These are phyloP conservation scores for Xylariaceae sp. DNA, from an alignment of 2,329 filamentous ascomycete species.

Conservation along the genomic window DNA sequence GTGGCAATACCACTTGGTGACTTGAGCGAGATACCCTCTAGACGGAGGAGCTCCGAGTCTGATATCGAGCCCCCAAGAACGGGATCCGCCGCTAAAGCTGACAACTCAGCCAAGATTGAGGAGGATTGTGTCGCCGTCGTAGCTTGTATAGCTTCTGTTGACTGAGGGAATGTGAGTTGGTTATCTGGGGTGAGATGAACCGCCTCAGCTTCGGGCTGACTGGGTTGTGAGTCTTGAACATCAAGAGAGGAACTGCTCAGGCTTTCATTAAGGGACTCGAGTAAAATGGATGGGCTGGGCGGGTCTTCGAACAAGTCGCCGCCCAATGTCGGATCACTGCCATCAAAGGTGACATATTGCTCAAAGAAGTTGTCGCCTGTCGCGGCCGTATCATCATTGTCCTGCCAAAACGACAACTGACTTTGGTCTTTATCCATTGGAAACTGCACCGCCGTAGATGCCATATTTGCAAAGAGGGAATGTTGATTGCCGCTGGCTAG, in stretches of 20 bases:
- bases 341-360: conserved; percentile 29
- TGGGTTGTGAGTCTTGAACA: conserved; percentile 14
- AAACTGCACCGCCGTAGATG: conserved; percentile 25
- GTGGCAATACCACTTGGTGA: conserved; percentile 21
- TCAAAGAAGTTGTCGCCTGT: conserved; percentile 29
- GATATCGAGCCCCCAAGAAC: conserved; percentile 37
- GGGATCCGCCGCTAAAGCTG: conserved; percentile 18
- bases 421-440: conserved; percentile 28
- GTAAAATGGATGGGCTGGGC: conserved; percentile 27
- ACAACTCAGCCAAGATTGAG: conserved; percentile 1
- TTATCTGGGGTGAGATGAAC: conserved; percentile 1
- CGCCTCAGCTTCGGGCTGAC: conserved; percentile 11
- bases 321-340: conserved; percentile 17
- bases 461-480: conserved; percentile 20
- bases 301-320: conserved; percentile 22
- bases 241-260: conserved; percentile 16
- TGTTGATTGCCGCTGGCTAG: background rate
- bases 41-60: conserved; percentile 42
- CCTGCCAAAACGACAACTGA: conserved; percentile 23
- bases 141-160: background rate
- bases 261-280: conserved; percentile 21
- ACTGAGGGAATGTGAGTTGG: background rate
- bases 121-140: background rate
- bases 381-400: conserved; percentile 25
- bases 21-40: conserved; percentile 44